These are phyloP conservation scores for Corymbia maculata DNA, from an alignment of 345 rosid genomes.

Conservation along the genomic window DNA sequence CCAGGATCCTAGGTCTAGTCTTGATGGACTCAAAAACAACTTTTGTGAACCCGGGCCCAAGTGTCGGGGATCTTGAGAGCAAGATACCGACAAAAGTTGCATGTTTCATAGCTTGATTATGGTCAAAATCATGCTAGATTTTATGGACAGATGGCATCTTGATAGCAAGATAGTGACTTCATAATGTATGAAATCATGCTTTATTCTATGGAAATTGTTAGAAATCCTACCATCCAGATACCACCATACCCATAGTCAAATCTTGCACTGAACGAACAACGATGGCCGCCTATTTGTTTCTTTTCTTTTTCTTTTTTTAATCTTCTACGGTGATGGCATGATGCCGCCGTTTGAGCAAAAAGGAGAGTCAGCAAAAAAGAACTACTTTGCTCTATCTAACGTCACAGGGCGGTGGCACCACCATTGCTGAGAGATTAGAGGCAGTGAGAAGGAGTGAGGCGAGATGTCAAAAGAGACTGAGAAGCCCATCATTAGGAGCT, in stretches of 20 bases:
- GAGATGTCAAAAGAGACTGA: not conserved
- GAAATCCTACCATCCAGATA: not conserved
- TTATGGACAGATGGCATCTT: not conserved
- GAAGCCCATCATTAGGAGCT: not conserved
- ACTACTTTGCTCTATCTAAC: not conserved
- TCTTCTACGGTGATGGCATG: not conserved
- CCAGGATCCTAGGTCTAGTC: accelerated
- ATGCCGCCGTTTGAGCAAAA: not conserved
- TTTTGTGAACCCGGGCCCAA: too few relatives aligned
- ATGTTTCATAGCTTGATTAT: too few relatives aligned
- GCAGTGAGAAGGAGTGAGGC: not conserved
- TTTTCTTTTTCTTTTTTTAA: not conserved
- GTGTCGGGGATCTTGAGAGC: too few relatives aligned
- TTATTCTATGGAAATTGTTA: too few relatives aligned
- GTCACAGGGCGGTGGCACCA: not conserved
- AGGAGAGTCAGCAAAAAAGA: not conserved
- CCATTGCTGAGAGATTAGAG: not conserved
- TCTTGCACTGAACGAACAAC: not conserved
- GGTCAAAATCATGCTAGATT: too few relatives aligned
- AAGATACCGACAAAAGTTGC: not conserved
- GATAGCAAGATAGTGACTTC: not conserved
- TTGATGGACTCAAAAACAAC: too few relatives aligned
- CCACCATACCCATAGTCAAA: not conserved
- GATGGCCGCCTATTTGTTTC: not conserved
- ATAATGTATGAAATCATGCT: not conserved